Conservation (phyloP, 2,329 filamentous ascomycete genomes). For the Onygenales sp. region DNA sequence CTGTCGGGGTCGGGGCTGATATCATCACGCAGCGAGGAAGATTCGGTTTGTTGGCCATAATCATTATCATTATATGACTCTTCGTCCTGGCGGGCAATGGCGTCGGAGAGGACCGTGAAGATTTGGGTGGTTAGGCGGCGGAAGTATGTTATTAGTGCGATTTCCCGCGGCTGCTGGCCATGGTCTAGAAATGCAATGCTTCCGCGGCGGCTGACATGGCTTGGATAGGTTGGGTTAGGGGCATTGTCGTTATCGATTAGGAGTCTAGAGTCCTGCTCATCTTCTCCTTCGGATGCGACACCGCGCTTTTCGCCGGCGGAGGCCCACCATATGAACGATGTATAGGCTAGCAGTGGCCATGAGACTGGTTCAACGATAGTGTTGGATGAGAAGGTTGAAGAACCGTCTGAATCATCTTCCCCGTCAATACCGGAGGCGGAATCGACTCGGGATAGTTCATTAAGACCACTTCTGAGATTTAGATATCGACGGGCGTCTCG, state of each 20-base stretch:
- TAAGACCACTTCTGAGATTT: constrained; percentile 55
- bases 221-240: constrained; percentile 15
- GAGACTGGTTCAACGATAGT: constrained; percentile 46
- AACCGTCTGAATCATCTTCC: constrained; percentile 29
- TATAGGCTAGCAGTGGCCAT: constrained; percentile 53
- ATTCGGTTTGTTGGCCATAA: constrained; percentile 6
- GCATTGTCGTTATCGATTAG: constrained; percentile 26
- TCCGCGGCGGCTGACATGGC: constrained; percentile 17
- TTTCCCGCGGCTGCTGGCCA: constrained; percentile 31
- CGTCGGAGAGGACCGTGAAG: constrained; percentile 35
- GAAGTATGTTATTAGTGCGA: constrained; percentile 42
- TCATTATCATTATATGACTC: constrained; percentile 15
- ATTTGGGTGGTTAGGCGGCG: constrained; percentile 38
- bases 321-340: constrained; percentile 59
- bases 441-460: constrained; percentile 18
- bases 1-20: neutral
- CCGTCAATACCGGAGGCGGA: constrained; percentile 13
- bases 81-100: constrained; percentile 31
- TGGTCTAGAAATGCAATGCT: constrained; percentile 19
- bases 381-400: constrained; percentile 33
- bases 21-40: neutral
- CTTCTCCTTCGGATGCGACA: constrained; percentile 44
- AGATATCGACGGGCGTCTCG: constrained; percentile 76
- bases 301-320: constrained; percentile 52
- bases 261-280: constrained; percentile 38